These are phyloP conservation scores for Phyllosticta paracitricarpa DNA, from an alignment of 2,329 filamentous ascomycete species.

Conservation along the genomic window DNA sequence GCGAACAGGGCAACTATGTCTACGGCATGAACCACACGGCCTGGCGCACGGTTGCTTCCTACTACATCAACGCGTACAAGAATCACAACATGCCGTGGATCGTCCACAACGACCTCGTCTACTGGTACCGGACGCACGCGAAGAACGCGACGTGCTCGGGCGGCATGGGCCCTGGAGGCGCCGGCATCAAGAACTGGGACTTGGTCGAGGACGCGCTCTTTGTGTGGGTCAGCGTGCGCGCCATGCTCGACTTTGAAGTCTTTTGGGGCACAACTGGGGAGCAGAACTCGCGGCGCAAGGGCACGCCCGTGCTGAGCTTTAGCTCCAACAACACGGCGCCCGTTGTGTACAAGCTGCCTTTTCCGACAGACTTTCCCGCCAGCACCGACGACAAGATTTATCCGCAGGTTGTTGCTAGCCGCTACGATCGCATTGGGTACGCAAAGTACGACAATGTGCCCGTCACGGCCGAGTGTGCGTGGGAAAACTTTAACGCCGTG, in stretches of 20 bases:
- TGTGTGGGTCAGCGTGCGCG: slow-evolving; percentile 26
- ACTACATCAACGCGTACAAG: slow-evolving; percentile 30
- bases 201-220: slow-evolving; percentile 28
- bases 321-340: slow-evolving; percentile 4
- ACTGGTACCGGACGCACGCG: slow-evolving; percentile 30
- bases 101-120: slow-evolving; percentile 27
- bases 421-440: slow-evolving; percentile 1
- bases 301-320: slow-evolving; percentile 5
- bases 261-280: background rate
- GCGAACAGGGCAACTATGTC: slow-evolving; percentile 26
- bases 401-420: slow-evolving; percentile 5
- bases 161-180: slow-evolving; percentile 17
- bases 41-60: slow-evolving; percentile 30
- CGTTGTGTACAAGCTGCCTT: slow-evolving; percentile 2
- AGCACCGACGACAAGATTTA: slow-evolving; percentile 4
- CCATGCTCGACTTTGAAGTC: slow-evolving; percentile 10
- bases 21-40: slow-evolving; percentile 26
- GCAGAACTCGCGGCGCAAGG: background rate
- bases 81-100: slow-evolving; percentile 21
- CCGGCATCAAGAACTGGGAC: slow-evolving; percentile 18
- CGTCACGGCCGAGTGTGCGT: slow-evolving; percentile 7
- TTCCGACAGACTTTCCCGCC: slow-evolving; percentile 4
- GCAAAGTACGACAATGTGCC: slow-evolving; percentile 9
- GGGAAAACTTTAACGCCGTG: slow-evolving; percentile 9
- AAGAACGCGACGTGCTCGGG: slow-evolving; percentile 23